Conservation (phyloP, 805 yeast genomes). For the Yarrowia keelungensis region DNA sequence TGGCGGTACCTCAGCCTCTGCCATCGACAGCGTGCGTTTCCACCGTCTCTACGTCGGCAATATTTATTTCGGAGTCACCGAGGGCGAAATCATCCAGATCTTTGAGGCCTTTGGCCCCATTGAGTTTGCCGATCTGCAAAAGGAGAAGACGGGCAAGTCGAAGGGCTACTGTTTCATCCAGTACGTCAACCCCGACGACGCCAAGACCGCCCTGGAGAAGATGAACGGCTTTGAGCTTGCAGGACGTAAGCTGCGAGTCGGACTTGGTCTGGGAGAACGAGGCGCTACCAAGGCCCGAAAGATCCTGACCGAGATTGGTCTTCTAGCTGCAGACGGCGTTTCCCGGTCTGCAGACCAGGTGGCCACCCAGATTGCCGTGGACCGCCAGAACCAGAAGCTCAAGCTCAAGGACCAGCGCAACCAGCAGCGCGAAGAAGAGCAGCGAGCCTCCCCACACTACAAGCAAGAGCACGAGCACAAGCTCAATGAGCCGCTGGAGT, state of each 20-base stretch:
- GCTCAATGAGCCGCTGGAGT: neutral
- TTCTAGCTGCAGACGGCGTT: conserved; percentile 31
- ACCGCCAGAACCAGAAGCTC: conserved; percentile 24
- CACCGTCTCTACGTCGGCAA: conserved; percentile 49
- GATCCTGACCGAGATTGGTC: conserved; percentile 18
- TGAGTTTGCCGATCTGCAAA: conserved; percentile 83
- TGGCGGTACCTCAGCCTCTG: neutral
- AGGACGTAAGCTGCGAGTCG: conserved; percentile 47
- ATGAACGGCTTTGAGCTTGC: conserved; percentile 49
- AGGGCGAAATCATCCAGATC: conserved; percentile 72
- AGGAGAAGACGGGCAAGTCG: conserved; percentile 84
- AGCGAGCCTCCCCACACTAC: conserved; percentile 1
- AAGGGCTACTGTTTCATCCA: conserved; percentile 87
- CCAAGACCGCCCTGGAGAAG: conserved; percentile 45
- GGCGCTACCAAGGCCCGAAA: conserved; percentile 21
- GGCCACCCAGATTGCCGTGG: conserved; percentile 27
- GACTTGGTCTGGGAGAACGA: conserved; percentile 42
- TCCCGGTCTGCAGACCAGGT: conserved; percentile 32
- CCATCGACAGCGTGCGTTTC: conserved; percentile 34
- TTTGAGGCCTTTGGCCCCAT: conserved; percentile 72
- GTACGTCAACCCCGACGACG: conserved; percentile 48
- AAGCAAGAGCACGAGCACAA: neutral
- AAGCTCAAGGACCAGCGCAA: conserved; percentile 8
- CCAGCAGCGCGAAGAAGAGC: conserved; percentile 1
- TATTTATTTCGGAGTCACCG: conserved; percentile 55